Evolutionary conservation across 768 basidiomycete genomes (phyloP).

Genomic region (Mycena venus): DNA sequence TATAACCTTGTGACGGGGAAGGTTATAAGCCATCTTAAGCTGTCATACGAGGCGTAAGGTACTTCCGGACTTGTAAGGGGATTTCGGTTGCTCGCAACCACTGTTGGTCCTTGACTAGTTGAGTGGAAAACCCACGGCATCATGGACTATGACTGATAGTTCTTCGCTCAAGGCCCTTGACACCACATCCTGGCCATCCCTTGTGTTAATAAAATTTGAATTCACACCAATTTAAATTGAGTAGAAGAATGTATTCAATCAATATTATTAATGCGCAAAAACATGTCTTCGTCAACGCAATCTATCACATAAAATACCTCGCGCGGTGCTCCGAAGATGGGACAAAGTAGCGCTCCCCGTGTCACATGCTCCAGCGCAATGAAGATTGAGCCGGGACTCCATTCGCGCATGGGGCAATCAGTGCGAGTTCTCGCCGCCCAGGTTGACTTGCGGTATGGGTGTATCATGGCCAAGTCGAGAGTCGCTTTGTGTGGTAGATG

Average conservation of each 20-base stretch:
- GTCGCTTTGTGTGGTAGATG: neutral
- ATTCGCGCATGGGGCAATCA: no score
- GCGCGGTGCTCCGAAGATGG: neutral
- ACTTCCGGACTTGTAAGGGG: neutral
- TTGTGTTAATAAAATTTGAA: no score
- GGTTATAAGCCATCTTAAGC: neutral
- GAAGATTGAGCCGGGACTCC: no score
- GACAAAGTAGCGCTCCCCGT: conserved; percentile 8
- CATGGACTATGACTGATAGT: no score
- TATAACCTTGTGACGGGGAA: neutral
- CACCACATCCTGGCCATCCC: no score
- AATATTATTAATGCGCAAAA: no score
- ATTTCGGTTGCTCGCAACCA: neutral
- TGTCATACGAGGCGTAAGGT: neutral
- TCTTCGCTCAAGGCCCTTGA: no score
- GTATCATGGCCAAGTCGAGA: conserved; percentile 5
- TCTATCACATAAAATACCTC: conserved; percentile 1
- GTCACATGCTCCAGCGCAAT: no score
- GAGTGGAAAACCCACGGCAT: no score
- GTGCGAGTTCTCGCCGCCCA: no score
- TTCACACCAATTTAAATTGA: no score
- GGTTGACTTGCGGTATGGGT: conserved; percentile 1
- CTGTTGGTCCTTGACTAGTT: neutral
- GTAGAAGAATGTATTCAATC: neutral
- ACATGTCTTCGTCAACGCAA: neutral